phyloP scores from a whole-genome alignment of 2,329 filamentous ascomycete species.

The Phaeoacremonium minimum region DNA sequence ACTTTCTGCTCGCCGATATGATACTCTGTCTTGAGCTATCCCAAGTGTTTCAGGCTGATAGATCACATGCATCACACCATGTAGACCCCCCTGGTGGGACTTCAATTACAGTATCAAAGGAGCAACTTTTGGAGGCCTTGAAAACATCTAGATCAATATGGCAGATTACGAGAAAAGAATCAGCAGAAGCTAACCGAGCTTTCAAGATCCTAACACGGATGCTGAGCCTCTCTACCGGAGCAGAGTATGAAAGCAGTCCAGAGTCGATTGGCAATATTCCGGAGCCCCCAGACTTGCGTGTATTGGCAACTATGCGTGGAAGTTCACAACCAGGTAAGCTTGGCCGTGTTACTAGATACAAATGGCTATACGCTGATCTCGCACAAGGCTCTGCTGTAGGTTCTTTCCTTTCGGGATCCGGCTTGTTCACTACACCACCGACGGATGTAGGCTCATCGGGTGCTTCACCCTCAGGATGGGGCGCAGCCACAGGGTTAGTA shows the following conservation, averaged over 20 bases:
- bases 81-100: background rate
- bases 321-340: background rate
- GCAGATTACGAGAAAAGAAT: slow-evolving; percentile 16
- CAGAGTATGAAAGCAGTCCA: slow-evolving; percentile 15
- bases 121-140: slow-evolving; percentile 19
- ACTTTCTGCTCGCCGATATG: slow-evolving; percentile 42
- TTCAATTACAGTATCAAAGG: slow-evolving; percentile 11
- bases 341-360: background rate
- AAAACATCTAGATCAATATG: slow-evolving; percentile 20
- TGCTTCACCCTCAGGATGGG: background rate
- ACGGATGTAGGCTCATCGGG: background rate
- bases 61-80: too few relatives aligned
- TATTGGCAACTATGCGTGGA: background rate
- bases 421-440: background rate
- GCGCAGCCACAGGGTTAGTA: background rate
- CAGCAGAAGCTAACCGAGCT: slow-evolving; percentile 19
- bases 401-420: background rate
- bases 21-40: slow-evolving; percentile 37
- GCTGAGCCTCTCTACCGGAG: slow-evolving; percentile 19
- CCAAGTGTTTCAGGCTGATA: slow-evolving; percentile 7
- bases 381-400: background rate
- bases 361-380: background rate
- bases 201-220: slow-evolving; percentile 24
- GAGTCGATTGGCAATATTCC: slow-evolving; percentile 11
- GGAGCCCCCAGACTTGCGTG: background rate